phyloP scores from a whole-genome alignment of 352 stramenopile genomes.

The Phytophthora pini region DNA sequence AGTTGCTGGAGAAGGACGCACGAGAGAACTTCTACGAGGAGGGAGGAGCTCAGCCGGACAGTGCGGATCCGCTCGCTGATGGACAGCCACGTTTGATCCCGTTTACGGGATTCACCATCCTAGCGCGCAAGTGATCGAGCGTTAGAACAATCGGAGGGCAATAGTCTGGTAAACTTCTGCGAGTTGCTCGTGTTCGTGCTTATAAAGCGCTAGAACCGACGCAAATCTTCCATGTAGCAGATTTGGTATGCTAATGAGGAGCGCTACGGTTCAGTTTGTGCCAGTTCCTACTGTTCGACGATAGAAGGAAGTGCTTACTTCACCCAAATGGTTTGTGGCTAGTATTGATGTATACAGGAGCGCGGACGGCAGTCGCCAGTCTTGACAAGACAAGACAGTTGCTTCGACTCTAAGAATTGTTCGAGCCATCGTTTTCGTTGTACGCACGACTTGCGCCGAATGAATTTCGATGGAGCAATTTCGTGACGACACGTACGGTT shows the following conservation, averaged over 20 bases:
- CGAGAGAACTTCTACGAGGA: slow-evolving; percentile 31
- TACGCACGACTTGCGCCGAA: background rate
- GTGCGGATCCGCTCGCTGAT: slow-evolving; percentile 22
- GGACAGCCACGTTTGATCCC: slow-evolving; percentile 31
- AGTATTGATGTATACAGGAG: background rate
- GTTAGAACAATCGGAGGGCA: too few species aligned
- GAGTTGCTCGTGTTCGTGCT: too few species aligned
- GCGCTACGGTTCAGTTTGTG: slow-evolving; percentile 16
- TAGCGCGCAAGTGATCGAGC: slow-evolving; percentile 35
- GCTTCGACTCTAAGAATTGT: background rate
- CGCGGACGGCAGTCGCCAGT: slow-evolving; percentile 17
- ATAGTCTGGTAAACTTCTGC: too few species aligned
- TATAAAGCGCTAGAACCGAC: too few species aligned
- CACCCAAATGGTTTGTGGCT: slow-evolving; percentile 2
- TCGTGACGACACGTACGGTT: background rate
- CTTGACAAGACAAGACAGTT: slow-evolving; percentile 11
- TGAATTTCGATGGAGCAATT: background rate
- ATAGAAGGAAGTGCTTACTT: background rate
- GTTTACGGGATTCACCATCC: slow-evolving; percentile 33
- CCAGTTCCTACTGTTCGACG: slow-evolving; percentile 7
- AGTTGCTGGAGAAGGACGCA: slow-evolving; percentile 31
- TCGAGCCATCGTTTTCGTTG: slow-evolving; percentile 3
- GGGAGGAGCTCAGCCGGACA: background rate
- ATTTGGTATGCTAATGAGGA: slow-evolving; percentile 8
- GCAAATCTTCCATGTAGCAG: slow-evolving; percentile 10